Conservation (phyloP, 2,329 filamentous ascomycete species). For the Gnomoniopsis sp. region DNA sequence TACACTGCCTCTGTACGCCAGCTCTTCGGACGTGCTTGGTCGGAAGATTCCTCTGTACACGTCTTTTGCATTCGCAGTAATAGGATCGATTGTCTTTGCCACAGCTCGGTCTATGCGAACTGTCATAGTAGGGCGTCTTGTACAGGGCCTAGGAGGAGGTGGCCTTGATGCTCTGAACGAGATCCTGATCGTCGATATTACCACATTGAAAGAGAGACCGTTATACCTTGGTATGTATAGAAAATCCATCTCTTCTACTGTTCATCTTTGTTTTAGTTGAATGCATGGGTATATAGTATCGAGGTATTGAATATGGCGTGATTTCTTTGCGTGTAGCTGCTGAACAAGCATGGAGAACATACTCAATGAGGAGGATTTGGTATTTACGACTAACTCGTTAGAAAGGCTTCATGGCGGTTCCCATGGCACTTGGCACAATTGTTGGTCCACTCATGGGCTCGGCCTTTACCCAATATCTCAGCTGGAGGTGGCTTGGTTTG, state of each 20-base stretch:
- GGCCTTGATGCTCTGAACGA: conserved; percentile 29
- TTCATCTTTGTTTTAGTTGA: not conserved
- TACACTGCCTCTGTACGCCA: conserved; percentile 25
- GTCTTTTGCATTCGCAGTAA: conserved; percentile 31
- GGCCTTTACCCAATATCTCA: conserved; percentile 23
- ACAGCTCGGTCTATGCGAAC: conserved; percentile 23
- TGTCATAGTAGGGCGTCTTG: conserved; percentile 24
- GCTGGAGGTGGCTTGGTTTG: conserved; percentile 30
- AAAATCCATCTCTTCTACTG: not conserved
- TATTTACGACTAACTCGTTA: not conserved
- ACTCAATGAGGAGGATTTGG: no score
- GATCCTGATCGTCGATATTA: conserved; percentile 32
- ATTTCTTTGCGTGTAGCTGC: no score
- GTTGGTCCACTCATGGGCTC: conserved; percentile 29
- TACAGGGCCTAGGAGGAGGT: conserved; percentile 30
- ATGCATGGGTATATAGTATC: not conserved
- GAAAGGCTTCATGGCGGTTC: conserved; percentile 21
- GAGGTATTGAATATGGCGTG: no score
- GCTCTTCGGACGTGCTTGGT: conserved; percentile 29
- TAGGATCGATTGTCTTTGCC: conserved; percentile 32
- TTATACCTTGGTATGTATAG: conserved; percentile 21
- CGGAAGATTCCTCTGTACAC: conserved; percentile 29
- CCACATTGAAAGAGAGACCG: conserved; percentile 28
- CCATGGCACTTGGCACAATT: conserved; percentile 27
- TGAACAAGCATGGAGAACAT: no score